Evolutionary conservation across 768 basidiomycete genomes (phyloP).

Genomic region (Lactarius deliciosus): DNA sequence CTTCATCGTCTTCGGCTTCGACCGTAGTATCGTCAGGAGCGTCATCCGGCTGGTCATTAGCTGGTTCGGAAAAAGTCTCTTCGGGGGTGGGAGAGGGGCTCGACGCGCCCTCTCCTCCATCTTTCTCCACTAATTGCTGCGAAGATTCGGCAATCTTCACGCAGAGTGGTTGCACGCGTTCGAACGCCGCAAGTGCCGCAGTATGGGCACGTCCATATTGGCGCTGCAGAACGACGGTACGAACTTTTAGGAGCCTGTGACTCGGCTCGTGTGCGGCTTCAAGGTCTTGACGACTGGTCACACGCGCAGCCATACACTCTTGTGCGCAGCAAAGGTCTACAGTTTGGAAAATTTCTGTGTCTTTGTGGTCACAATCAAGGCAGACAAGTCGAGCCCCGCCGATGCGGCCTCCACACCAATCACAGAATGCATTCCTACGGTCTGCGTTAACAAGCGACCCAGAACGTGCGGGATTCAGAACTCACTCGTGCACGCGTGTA

Average conservation of each 20-base stretch:
- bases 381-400: conserved; percentile 37
- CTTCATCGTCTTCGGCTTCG: background rate
- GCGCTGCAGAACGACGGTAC: conserved; percentile 23
- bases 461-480: background rate
- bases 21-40: background rate
- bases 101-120: background rate
- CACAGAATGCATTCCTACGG: conserved; percentile 31
- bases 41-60: background rate
- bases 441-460: background rate
- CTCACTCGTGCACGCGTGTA: conserved; percentile 30
- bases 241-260: conserved; percentile 37
- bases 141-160: background rate
- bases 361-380: conserved; percentile 34
- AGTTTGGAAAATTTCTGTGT: conserved; percentile 19
- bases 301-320: conserved; percentile 29
- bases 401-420: conserved; percentile 32
- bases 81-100: background rate
- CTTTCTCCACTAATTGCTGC: background rate
- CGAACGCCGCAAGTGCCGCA: conserved; percentile 3
- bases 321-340: conserved; percentile 36
- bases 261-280: conserved; percentile 33
- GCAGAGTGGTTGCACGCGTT: background rate
- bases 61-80: background rate
- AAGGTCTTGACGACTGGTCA: conserved; percentile 28
- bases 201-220: background rate